phyloP scores from a whole-genome alignment of 345 rosid species.

The Triadica sebifera region DNA sequence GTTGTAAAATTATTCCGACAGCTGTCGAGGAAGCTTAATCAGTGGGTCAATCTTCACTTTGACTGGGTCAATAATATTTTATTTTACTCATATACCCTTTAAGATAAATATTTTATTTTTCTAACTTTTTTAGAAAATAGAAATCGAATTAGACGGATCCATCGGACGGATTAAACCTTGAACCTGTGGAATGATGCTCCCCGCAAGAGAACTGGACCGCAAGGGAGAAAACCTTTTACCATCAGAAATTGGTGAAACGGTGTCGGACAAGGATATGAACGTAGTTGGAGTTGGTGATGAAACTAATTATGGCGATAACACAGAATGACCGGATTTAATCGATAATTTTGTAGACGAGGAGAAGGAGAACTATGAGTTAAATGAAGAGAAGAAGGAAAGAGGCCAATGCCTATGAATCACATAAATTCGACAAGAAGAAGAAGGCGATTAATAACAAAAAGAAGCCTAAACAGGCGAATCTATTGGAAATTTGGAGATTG shows the following conservation, averaged over 20 bases:
- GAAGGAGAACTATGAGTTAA: neutral
- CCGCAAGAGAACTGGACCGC: too few relatives aligned
- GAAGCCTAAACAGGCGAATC: slow-evolving; percentile 51
- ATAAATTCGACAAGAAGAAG: slow-evolving; percentile 28
- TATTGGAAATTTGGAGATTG: slow-evolving; percentile 65
- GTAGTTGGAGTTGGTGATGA: neutral
- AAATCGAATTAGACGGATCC: too few relatives aligned
- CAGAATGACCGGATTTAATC: neutral
- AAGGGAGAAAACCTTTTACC: neutral
- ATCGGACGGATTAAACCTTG: too few relatives aligned
- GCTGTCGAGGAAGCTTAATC: too few relatives aligned
- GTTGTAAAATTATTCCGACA: too few relatives aligned
- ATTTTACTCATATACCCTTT: too few relatives aligned
- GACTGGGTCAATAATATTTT: too few relatives aligned
- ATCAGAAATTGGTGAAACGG: neutral
- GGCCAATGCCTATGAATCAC: too few relatives aligned
- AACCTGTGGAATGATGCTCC: too few relatives aligned
- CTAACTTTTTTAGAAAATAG: too few relatives aligned
- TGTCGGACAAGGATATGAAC: slow-evolving; percentile 6
- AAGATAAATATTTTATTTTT: too few relatives aligned
- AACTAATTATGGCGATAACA: neutral
- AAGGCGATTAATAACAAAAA: slow-evolving; percentile 20
- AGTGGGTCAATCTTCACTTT: too few relatives aligned
- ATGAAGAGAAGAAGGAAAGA: slow-evolving; percentile 4
- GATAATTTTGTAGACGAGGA: neutral